Conservation (phyloP, 805 yeast genomes). For the Phaffomyces thermotolerans region DNA sequence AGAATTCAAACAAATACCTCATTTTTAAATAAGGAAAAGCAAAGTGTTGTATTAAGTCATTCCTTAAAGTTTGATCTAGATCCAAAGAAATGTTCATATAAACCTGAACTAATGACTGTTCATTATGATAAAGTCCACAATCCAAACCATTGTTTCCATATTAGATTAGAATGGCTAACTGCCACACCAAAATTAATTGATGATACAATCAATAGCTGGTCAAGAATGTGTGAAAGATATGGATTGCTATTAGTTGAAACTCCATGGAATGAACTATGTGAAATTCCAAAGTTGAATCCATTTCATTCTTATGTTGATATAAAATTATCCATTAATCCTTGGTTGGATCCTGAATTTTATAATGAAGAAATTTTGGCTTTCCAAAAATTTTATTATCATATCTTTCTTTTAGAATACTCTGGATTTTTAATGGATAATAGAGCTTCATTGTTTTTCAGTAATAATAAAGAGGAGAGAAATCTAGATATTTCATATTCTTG, state of each 20-base stretch:
- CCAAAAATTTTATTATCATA: slow-evolving; percentile 70
- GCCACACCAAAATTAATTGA: slow-evolving; percentile 82
- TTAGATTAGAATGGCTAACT: slow-evolving; percentile 87
- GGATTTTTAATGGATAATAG: slow-evolving; percentile 81
- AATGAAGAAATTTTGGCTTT: slow-evolving; percentile 33
- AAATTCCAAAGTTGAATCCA: slow-evolving; percentile 71
- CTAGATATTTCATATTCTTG: slow-evolving; percentile 79
- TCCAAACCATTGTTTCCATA: slow-evolving; percentile 90
- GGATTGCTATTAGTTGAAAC: slow-evolving; percentile 79
- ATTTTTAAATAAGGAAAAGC: not conserved
- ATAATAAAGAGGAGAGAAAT: slow-evolving; percentile 30
- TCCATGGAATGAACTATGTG: slow-evolving; percentile 83
- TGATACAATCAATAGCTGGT: slow-evolving; percentile 69
- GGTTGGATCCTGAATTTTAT: slow-evolving; percentile 50
- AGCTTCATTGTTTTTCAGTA: slow-evolving; percentile 56
- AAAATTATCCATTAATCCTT: slow-evolving; percentile 61
- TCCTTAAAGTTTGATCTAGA: slow-evolving; percentile 69
- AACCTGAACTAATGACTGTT: slow-evolving; percentile 71
- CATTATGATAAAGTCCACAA: slow-evolving; percentile 91
- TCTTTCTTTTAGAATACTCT: slow-evolving; percentile 55
- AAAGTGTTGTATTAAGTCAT: slow-evolving; percentile 54
- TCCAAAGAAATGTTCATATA: slow-evolving; percentile 58
- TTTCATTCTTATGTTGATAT: slow-evolving; percentile 80
- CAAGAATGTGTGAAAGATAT: slow-evolving; percentile 76
- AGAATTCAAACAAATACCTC: slow-evolving; percentile 4